phyloP scores from a whole-genome alignment of 768 basidiomycete species.

The Rhodosporidiobolus odoratus region DNA sequence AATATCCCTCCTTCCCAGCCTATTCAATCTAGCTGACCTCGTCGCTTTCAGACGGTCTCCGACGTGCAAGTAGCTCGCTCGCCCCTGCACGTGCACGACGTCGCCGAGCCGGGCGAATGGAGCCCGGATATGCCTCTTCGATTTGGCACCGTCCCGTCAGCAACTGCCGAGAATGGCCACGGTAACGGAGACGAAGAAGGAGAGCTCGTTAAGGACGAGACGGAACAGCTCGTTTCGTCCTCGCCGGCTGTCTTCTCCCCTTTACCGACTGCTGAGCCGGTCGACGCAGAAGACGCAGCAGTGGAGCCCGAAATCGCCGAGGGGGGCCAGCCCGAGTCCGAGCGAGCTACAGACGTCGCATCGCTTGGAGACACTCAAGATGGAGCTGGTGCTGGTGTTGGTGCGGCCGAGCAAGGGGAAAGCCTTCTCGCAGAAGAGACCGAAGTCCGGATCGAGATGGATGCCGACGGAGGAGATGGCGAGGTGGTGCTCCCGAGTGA shows the following conservation, averaged over 20 bases:
- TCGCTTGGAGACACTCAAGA: too few relatives aligned
- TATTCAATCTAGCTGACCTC: neutral
- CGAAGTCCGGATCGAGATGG: neutral
- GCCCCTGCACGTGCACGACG: neutral
- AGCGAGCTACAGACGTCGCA: neutral
- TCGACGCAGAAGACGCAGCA: neutral
- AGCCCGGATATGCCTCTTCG: conserved; percentile 9
- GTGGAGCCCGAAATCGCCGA: neutral
- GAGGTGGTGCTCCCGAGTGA: neutral
- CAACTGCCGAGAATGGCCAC: neutral
- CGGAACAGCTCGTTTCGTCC: neutral
- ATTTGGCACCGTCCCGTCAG: neutral
- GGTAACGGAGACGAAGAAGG: neutral
- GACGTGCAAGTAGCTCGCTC: neutral
- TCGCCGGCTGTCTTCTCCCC: neutral
- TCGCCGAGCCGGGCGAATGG: conserved; percentile 26
- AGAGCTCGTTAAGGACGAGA: neutral
- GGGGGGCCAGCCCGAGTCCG: neutral
- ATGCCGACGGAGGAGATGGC: neutral
- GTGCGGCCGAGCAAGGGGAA: neutral
- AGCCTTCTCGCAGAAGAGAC: neutral
- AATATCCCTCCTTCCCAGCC: neutral
- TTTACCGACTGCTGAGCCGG: neutral
- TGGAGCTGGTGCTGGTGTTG: neutral
- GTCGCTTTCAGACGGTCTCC: neutral